Evolutionary conservation across 2,329 filamentous ascomycete species (phyloP).

Genomic region (Aspergillus glaucus): DNA sequence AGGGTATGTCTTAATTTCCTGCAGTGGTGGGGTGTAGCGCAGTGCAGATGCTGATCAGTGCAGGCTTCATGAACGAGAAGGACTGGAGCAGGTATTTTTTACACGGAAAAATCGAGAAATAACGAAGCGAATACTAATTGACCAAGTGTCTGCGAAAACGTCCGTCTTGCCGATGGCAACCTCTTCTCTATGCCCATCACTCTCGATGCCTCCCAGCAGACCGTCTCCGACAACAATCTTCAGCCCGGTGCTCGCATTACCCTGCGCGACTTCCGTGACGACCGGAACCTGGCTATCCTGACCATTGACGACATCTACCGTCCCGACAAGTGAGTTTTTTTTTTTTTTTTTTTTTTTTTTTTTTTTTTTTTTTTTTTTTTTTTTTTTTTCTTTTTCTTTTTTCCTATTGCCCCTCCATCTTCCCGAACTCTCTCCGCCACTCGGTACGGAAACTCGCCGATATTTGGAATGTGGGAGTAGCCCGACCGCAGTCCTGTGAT

Average conservation of each 20-base stretch:
- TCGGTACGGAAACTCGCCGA: too few species aligned
- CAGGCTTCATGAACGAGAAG: slow-evolving; percentile 94
- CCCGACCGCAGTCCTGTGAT: too few species aligned
- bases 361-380: not conserved
- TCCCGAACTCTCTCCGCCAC: too few species aligned
- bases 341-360: not conserved
- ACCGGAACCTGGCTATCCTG: slow-evolving; percentile 90
- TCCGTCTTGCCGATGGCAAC: slow-evolving; percentile 78
- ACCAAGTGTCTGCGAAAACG: slow-evolving; percentile 69
- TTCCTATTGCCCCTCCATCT: too few species aligned
- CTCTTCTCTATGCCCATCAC: slow-evolving; percentile 97
- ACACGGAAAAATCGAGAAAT: slow-evolving; percentile 1
- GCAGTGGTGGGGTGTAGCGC: slow-evolving; percentile 3
- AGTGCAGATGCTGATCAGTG: slow-evolving; percentile 14
- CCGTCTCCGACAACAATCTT: slow-evolving; percentile 67
- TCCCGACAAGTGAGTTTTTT: slow-evolving; percentile 75
- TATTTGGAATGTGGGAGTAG: not conserved
- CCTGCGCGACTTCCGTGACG: slow-evolving; percentile 91
- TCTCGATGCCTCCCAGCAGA: slow-evolving; percentile 71
- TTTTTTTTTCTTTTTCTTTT: not conserved
- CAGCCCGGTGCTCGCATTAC: slow-evolving; percentile 77
- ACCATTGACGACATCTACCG: slow-evolving; percentile 93
- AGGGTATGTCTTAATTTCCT: slow-evolving; percentile 58
- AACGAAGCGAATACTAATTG: slow-evolving; percentile 6
- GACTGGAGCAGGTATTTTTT: slow-evolving; percentile 81